A percentile compares a stretch with the other conserved stretches of the same genome.
Conservation (phyloP, 176 grass and related monocot genomes). For the Chloris gayana region DNA sequence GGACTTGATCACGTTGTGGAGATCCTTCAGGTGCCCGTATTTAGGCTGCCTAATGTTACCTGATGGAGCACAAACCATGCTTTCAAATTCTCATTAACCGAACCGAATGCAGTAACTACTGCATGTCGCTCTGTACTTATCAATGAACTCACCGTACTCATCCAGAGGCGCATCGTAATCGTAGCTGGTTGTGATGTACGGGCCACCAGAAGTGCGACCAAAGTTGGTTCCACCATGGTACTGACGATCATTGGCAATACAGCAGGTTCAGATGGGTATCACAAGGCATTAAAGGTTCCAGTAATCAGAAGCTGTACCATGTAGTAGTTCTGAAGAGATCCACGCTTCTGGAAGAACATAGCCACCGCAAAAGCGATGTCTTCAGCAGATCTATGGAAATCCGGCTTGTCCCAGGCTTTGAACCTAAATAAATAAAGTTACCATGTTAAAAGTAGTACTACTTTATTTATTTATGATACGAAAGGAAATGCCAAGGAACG, state of each 20-base stretch:
- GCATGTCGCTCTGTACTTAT: neutral
- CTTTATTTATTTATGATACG: neutral
- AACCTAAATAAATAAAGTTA: constrained; percentile 49
- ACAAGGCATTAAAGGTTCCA: neutral
- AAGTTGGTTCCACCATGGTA: constrained; percentile 95
- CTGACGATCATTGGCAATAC: constrained; percentile 27
- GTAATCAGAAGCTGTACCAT: constrained; percentile 42
- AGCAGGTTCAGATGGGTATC: neutral
- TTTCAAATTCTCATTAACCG: neutral
- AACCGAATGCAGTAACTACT: neutral
- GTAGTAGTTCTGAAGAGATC: constrained; percentile 82
- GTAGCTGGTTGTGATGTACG: constrained; percentile 81
- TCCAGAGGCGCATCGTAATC: constrained; percentile 93
- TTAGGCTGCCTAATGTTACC: constrained; percentile 79
- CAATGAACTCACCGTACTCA: constrained; percentile 69
- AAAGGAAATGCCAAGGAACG: neutral
- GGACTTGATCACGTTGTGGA: constrained; percentile 58
- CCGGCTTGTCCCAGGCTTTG: constrained; percentile 76
- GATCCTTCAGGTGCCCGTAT: constrained; percentile 82
- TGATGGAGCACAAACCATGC: neutral
- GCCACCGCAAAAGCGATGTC: constrained; percentile 75
- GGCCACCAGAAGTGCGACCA: constrained; percentile 71
- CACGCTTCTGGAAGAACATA: constrained; percentile 78
- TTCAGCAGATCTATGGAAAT: constrained; percentile 61
- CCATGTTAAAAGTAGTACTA: neutral